Base-by-base conservation (phyloP, 805 yeast species). In the Schizosaccharomyces cryophilus region DNA sequence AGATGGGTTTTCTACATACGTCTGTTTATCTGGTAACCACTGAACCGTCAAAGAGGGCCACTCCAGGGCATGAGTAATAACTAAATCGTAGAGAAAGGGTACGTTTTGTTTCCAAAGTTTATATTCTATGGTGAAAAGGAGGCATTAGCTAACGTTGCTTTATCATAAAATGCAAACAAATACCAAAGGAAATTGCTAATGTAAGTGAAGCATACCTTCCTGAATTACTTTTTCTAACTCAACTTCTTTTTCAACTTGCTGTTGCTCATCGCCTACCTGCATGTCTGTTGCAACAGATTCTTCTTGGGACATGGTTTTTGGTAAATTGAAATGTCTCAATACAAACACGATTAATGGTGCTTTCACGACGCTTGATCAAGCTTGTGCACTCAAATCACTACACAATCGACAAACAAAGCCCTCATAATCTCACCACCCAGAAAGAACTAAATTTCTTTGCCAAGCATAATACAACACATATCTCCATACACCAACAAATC, bases 41-140 rank as follows among this genome's bases (percentile, higher is more conserved):
- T 80, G 80, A 9, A 79, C 77, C 1, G 83, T 74, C 55, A 78
- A 66, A 6, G 83, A 78, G 6, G 86, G 86, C 85, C 85, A 82
- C 24, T 79, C 72, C n/a, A 81, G 71, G 9, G 81, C 71, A 19
- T 77, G 70, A 1, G 83, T 78, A 45, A 75, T 73, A 31, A 82
- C 67, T 58, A 77, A 74, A 63, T 78, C 80, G 69, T 82, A 82
- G 30, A 81, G 68, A 42, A 75, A 72, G 5, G 79, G 81, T 0
- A 81, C 70, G 66, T 82, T 81, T 65, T 82, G 82, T 71, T 81
- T 80, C 84, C 84, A 82, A 26, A 73, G 71, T 19, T 76, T 69
- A 69, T 81, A 82, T 61, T 78, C 78, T 69, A 64, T 65, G n/a
- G 61, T 5, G 9, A 13, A 51, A 6, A 19, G 26, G 9, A 45